phyloP scores from a whole-genome alignment of 2,329 filamentous ascomycete species.

The Pseudomassariella vexata region DNA sequence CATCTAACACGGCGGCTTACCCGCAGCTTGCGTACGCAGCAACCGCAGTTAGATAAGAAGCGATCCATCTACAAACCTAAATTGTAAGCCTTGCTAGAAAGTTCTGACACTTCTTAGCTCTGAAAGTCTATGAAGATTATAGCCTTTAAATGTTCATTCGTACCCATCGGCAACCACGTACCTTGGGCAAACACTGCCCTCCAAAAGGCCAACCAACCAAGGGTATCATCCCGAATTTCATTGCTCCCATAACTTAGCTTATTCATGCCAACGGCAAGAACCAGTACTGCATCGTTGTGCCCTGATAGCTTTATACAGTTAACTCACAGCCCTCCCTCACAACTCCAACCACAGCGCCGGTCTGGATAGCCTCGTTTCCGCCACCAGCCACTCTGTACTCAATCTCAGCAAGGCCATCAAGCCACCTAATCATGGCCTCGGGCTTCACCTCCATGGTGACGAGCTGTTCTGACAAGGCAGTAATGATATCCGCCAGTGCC shows the following conservation, averaged over 20 bases:
- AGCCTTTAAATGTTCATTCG: no score
- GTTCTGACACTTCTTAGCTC: no score
- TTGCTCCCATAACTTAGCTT: neutral
- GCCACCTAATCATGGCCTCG: slow-evolving; percentile 84
- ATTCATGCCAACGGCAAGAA: neutral
- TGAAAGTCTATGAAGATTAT: no score
- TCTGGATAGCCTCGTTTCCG: slow-evolving; percentile 82
- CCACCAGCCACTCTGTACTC: slow-evolving; percentile 88
- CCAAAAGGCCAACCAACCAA: neutral
- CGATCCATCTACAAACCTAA: no score
- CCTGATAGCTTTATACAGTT: slow-evolving; percentile 24
- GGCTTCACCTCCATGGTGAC: slow-evolving; percentile 76
- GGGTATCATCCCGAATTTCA: neutral
- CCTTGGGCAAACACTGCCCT: no score
- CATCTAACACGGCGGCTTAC: no score
- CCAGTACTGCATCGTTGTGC: neutral
- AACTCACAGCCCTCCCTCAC: slow-evolving; percentile 82
- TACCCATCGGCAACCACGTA: no score
- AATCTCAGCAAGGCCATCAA: slow-evolving; percentile 85
- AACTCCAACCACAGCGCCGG: slow-evolving; percentile 85
- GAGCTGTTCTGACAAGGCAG: slow-evolving; percentile 76
- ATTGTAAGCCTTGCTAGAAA: no score
- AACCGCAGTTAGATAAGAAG: no score
- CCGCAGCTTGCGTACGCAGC: no score
- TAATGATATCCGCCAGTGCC: slow-evolving; percentile 90